Evolutionary conservation across 2,329 filamentous ascomycete species (phyloP).

Genomic region (Aspergillus sp.): DNA sequence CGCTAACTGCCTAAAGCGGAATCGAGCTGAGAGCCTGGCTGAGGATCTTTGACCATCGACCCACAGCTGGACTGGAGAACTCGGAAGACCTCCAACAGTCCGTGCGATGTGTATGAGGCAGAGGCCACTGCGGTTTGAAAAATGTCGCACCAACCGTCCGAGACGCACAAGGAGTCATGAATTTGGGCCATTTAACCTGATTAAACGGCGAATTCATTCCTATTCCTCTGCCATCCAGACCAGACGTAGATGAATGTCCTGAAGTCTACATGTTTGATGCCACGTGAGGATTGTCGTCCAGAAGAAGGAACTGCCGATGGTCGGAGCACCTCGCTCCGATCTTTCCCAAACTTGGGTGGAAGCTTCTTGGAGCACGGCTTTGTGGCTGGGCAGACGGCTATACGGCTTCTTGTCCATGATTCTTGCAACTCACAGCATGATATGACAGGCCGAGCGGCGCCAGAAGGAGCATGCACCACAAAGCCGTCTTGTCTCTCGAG

Average conservation of each 20-base stretch:
- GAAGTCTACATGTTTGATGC: not conserved
- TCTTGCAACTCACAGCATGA: no score
- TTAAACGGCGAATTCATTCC: not conserved
- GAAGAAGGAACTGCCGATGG: conserved; percentile 2
- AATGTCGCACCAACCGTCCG: conserved; percentile 8
- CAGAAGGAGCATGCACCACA: not conserved
- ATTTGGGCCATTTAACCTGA: not conserved
- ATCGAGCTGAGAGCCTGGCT: conserved; percentile 17
- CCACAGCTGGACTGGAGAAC: conserved; percentile 6
- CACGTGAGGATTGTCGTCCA: not conserved
- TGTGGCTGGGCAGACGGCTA: not conserved
- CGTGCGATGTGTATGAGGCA: not conserved
- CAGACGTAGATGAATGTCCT: not conserved
- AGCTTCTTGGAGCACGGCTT: not conserved
- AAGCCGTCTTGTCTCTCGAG: not conserved
- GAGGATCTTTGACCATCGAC: conserved; percentile 8
- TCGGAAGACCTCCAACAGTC: not conserved
- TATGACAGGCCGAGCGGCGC: no score
- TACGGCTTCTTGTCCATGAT: not conserved
- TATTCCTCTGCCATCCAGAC: not conserved
- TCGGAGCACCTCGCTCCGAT: conserved; percentile 8
- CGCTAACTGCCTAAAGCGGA: conserved; percentile 21
- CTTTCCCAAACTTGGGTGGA: not conserved
- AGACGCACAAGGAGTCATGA: not conserved
- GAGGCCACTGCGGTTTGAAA: not conserved